Conservation (phyloP, 73 alveolate species). For the Paramecium caudatum region DNA sequence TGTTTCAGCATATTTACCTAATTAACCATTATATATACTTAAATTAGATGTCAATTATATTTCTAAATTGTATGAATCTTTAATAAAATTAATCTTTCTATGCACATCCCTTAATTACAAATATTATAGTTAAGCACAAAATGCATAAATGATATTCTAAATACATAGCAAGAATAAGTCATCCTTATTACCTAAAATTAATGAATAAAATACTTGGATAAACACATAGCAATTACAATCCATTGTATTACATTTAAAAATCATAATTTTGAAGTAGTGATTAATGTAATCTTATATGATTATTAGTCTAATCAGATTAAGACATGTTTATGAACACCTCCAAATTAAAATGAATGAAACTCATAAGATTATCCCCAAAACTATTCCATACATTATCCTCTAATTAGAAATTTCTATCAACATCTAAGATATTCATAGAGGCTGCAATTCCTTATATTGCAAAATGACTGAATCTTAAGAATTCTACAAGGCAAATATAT, state of each 20-base stretch:
- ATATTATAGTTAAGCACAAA: background rate
- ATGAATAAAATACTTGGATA: background rate
- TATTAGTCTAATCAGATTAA: background rate
- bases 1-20: conserved; percentile 24
- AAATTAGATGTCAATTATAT: background rate
- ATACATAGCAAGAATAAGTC: background rate
- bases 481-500: conserved; percentile 9
- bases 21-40: background rate
- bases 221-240: conserved; percentile 31
- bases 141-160: background rate
- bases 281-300: conserved; percentile 1
- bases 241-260: conserved; percentile 6
- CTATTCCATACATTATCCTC: conserved; percentile 61
- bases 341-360: conserved; percentile 1
- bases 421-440: conserved; percentile 19
- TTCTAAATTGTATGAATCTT: conserved; percentile 19
- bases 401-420: conserved; percentile 56
- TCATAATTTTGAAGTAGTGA: background rate
- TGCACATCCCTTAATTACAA: conserved; percentile 16
- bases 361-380: background rate
- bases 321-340: conserved; percentile 1
- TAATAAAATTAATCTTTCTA: conserved; percentile 22
- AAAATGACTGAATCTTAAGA: background rate
- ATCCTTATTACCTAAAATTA: background rate
- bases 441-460: conserved; percentile 31